Base-by-base conservation (phyloP, 805 yeast genomes). In the Candida ovalis region DNA sequence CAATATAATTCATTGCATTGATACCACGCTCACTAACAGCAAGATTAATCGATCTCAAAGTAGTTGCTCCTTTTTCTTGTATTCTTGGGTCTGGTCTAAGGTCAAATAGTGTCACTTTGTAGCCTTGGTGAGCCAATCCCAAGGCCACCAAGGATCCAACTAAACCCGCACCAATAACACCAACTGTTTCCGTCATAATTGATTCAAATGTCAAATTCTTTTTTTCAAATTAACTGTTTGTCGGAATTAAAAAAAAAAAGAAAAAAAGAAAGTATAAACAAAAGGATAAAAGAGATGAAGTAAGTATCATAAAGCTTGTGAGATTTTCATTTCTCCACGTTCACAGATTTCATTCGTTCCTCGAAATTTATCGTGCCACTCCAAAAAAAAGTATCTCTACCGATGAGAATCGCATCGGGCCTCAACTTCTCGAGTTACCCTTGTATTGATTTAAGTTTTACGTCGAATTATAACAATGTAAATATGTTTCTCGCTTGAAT, bases 1-100 rank as follows among this genome's bases (percentile, higher is more conserved):
- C 90, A 12, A 90, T 82, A 43, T 72, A 75, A 48, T 73, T 68
- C 60, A 91, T 66, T 0, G 96, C 86, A 24, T 75, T 68, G 47
- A 89, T 82, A 1, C 97, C 97, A 44, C 97, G 75, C 46, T 81
- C 83, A 42, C 92, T 82, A n/a, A 91, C 85, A 0, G 97, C 97
- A 53, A 91, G 71, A 60, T 91, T 91, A 61, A 91, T 90, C 6
- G 96, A 87, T 50, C 88, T 66, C 30, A 82, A 63, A 37, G 68
- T 68, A 17, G 62, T 51, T 17, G 49, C 41, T 10, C 18, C 37
- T 9, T 44, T 36, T 4, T 46, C 40, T 12, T 46, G 47, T 24
- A 47, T 55, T 54, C 88, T 67, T 17, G 90, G 88, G 63, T 90
- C 96, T 1, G 68, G 63, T 42, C 97, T 75, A 36, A 79, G 68